Base-by-base conservation (phyloP, 106 monocot species). In the Allium fistulosum region DNA sequence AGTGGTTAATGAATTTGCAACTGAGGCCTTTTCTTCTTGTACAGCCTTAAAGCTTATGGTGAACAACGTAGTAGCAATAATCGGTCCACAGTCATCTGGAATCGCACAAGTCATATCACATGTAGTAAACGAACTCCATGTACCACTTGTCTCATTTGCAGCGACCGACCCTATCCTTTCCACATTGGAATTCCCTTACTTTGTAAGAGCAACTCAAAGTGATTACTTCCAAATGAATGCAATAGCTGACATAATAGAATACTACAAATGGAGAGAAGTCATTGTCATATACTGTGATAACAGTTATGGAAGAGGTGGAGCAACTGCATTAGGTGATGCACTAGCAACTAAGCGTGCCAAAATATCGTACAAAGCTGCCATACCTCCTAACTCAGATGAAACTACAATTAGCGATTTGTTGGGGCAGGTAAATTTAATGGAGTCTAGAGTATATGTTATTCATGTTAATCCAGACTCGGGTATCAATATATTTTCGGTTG, bases 381-480 rank as follows among this genome's bases (percentile, higher is more conserved):
- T 87, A 50, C 78, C 91, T 51, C 75, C 84, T 8, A 57, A 71
- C 53, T 63, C 80, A 48, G 62, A 73, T 48, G 9, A 11, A 26
- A 70, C 13, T 47, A 53, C 51, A 8, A 77, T 89, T 26, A 72
- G 47, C 48, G 79, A 89, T 22, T n/a, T 89, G 70, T 53, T 93
- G 51, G 11, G 73, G 11, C 15, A 71, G 63, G 81, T 86, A n/a
- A 90, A 86, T 49, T 67, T 84, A 59, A 81, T 84, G 93, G 86
- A 89, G 67, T 90, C 93, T 11, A 73, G 93, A 7, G 79, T 93
- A 27, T 86, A 66, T 66, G 84, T 93, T 12, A 78, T 93, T 26
- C 93, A 93, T 70, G 86, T 76, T 6, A 93, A 87, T 69, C 93
- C 93, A 37, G 93, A 93, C 79, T 69, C 90, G 6, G 93, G 93